Evolutionary conservation across 176 grass and related monocot species (phyloP).

Genomic region (Aegilops tauschii): DNA sequence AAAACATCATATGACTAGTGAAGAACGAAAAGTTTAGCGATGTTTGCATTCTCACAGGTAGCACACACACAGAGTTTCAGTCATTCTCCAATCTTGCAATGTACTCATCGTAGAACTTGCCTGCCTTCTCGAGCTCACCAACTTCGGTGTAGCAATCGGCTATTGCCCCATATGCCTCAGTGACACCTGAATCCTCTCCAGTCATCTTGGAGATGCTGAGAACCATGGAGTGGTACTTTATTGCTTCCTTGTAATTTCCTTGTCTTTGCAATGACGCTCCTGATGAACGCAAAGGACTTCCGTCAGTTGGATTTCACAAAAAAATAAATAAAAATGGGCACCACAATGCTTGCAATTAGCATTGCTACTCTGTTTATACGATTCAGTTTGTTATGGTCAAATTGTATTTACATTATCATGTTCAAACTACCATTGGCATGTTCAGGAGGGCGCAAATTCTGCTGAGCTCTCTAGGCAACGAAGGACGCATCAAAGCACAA

Average conservation of each 20-base stretch:
- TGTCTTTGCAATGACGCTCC: slow-evolving; percentile 92
- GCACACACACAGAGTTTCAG: slow-evolving; percentile 26
- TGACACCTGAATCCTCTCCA: slow-evolving; percentile 74
- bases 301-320: slow-evolving; percentile 1
- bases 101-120: slow-evolving; percentile 85
- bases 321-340: not conserved
- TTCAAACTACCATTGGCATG: not conserved
- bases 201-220: slow-evolving; percentile 67
- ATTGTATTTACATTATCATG: not conserved
- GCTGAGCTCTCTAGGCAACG: not conserved
- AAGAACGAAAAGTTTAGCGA: not conserved
- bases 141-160: slow-evolving; percentile 96
- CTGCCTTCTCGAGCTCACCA: slow-evolving; percentile 91
- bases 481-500: not conserved
- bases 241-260: slow-evolving; percentile 91
- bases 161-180: slow-evolving; percentile 92
- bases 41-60: not conserved
- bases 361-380: not conserved
- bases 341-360: not conserved
- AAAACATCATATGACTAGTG: not conserved
- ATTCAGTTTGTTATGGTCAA: not conserved
- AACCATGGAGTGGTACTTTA: slow-evolving; percentile 91
- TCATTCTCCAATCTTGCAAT: slow-evolving; percentile 85
- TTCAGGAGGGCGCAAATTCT: not conserved
- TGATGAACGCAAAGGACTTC: slow-evolving; percentile 39